Conservation (phyloP, 2,329 filamentous ascomycete species). For the Fusarium avenaceum region DNA sequence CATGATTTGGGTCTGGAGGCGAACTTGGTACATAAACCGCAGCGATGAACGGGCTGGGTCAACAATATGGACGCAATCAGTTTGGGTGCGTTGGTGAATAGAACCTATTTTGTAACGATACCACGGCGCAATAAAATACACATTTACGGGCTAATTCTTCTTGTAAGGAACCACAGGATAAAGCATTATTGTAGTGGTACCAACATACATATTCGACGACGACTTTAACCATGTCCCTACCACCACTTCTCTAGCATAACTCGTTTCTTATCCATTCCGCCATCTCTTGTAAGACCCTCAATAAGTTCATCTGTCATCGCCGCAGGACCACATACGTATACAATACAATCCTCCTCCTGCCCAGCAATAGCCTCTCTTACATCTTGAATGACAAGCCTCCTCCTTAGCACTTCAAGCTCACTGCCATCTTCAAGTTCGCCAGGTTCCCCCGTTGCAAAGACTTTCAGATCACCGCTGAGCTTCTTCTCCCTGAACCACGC, state of each 20-base stretch:
- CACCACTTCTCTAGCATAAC: constrained; percentile 76
- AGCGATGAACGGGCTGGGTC: constrained; percentile 8
- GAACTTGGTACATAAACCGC: constrained; percentile 2
- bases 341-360: constrained; percentile 57
- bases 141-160: constrained; percentile 11
- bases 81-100: constrained; percentile 34
- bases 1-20: constrained; percentile 61
- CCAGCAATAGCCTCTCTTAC: constrained; percentile 56
- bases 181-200: not conserved
- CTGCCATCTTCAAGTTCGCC: not conserved
- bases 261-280: constrained; percentile 59
- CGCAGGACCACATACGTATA: constrained; percentile 78
- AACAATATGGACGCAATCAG: constrained; percentile 19
- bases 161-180: not conserved
- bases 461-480: constrained; percentile 54
- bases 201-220: not conserved
- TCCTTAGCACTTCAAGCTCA: constrained; percentile 45
- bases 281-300: constrained; percentile 55
- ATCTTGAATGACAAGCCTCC: constrained; percentile 61
- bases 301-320: constrained; percentile 78
- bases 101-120: constrained; percentile 48
- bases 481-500: constrained; percentile 55
- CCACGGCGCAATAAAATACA: constrained; percentile 46
- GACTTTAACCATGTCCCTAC: constrained; percentile 52
- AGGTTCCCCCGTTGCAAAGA: constrained; percentile 62